Evolutionary conservation across 73 alveolate species (phyloP).

Genomic region (Paramecium caudatum): DNA sequence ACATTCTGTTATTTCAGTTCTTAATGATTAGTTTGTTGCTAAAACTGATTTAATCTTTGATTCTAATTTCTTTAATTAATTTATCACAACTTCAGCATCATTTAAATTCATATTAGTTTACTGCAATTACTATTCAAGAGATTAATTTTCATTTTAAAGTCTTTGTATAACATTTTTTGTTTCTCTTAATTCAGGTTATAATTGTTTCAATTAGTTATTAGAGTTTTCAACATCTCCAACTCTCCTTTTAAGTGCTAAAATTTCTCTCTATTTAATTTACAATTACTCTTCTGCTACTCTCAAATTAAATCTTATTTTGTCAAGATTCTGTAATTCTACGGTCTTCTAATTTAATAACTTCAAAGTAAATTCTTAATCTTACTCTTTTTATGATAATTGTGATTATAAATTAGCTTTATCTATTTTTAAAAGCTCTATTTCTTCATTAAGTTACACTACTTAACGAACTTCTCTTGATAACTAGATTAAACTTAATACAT

Average conservation of each 20-base stretch:
- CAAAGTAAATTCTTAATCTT: not conserved
- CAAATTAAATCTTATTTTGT: constrained; percentile 3
- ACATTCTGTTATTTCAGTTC: not conserved
- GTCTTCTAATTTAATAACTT: not conserved
- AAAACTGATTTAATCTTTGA: not conserved
- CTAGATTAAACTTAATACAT: not conserved
- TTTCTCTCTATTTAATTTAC: not conserved
- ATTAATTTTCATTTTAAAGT: not conserved
- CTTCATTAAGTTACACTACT: not conserved
- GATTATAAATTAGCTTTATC: constrained; percentile 2
- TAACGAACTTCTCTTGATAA: constrained; percentile 24
- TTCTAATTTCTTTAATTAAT: constrained; percentile 53
- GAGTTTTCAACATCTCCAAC: not conserved
- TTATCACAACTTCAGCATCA: constrained; percentile 11
- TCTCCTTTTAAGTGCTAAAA: not conserved
- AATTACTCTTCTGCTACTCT: constrained; percentile 1
- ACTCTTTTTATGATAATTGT: not conserved
- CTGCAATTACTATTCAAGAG: not conserved
- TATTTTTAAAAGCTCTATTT: constrained; percentile 12
- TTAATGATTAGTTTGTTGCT: not conserved
- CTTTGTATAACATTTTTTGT: not conserved
- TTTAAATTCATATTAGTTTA: not conserved
- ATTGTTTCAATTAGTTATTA: not conserved
- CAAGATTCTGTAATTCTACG: not conserved
- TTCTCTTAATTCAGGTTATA: constrained; percentile 29